Evolutionary conservation across 768 basidiomycete genomes (phyloP), one percentile per base, ranked within the genome.

Genomic region (Kwoniella sp.): DNA sequence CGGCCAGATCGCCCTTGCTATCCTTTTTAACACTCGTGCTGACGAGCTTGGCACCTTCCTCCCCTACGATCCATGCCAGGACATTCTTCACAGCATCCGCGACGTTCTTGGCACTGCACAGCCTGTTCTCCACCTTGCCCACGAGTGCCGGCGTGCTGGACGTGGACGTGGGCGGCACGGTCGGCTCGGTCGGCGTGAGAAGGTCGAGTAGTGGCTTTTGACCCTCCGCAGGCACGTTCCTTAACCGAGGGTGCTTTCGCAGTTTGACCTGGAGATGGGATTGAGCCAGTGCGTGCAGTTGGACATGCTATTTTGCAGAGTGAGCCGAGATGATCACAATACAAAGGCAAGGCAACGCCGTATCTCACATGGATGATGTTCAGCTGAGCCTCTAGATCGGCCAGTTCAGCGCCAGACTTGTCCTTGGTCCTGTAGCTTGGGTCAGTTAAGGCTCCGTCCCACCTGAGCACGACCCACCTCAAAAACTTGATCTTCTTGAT

Each of bases 401-500:
- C 61, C 6, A 82, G 71, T 28, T 78, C 77, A 11, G 73, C 60
- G 36, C 47, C 29, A n/a, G 73, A 60, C 22, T 74, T 48, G 3
- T 49, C 26, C 48, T 73, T 70, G 10, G 46, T 60, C 17, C 62
- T 65, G 38, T n/a, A n/a, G n/a, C 23, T 11, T 9, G 27, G 7
- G 19, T 27, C n/a, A 43, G 44, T 17, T 29, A 15, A 28, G 29
- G 29, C n/a, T n/a, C n/a, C n/a, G n/a, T n/a, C n/a, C n/a, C n/a
- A n/a, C n/a, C n/a, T n/a, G 3, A 10, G 19, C 6, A 12, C 28
- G 27, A 51, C 57, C 37, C 57, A 87, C 87, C 85, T 77, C 25
- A 84, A 71, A 22, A 78, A 79, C 71, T 87, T 89, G 25, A 91
- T 75, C 73, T 82, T 84, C 78, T 89, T 92, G 52, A 90, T 80